Conservation (phyloP, 2,329 filamentous ascomycete species). For the Gremmenia infestans region DNA sequence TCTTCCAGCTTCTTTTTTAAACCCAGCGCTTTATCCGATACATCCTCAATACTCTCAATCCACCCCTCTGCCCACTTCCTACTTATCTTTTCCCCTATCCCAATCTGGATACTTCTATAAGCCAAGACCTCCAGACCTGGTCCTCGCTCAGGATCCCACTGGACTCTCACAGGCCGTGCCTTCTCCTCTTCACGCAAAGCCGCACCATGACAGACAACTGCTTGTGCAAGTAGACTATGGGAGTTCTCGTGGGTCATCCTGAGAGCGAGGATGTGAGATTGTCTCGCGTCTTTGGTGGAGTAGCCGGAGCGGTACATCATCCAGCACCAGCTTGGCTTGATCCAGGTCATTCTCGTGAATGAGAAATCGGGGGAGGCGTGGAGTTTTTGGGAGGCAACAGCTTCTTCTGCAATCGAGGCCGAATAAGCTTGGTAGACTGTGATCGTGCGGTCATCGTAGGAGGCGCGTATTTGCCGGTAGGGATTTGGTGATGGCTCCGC, state of each 20-base stretch:
- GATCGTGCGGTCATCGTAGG: slow-evolving; percentile 45
- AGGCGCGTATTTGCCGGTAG: slow-evolving; percentile 49
- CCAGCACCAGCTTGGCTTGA: slow-evolving; percentile 60
- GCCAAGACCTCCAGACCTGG: slow-evolving; percentile 39
- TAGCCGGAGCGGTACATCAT: slow-evolving; percentile 59
- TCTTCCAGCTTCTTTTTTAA: slow-evolving; percentile 40
- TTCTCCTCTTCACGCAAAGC: slow-evolving; percentile 20
- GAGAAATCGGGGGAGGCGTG: slow-evolving; percentile 49
- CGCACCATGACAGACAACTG: slow-evolving; percentile 32
- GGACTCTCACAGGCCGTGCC: slow-evolving; percentile 43
- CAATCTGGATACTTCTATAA: slow-evolving; percentile 57
- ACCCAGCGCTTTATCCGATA: slow-evolving; percentile 40
- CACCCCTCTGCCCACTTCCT: slow-evolving; percentile 44
- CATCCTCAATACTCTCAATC: slow-evolving; percentile 47
- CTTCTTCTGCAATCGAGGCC: slow-evolving; percentile 45
- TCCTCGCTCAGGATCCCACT: slow-evolving; percentile 60
- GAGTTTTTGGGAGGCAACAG: slow-evolving; percentile 47
- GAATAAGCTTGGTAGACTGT: slow-evolving; percentile 61
- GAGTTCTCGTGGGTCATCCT: slow-evolving; percentile 49
- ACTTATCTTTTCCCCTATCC: slow-evolving; percentile 45
- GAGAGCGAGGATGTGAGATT: slow-evolving; percentile 53
- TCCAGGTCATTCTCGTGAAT: slow-evolving; percentile 57
- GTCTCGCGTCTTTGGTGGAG: slow-evolving; percentile 49
- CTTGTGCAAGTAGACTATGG: slow-evolving; percentile 38
- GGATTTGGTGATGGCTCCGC: slow-evolving; percentile 17